Evolutionary conservation across 495 filamentous ascomycete genomes (phyloP).

Genomic region (Trichoderma reesei): DNA sequence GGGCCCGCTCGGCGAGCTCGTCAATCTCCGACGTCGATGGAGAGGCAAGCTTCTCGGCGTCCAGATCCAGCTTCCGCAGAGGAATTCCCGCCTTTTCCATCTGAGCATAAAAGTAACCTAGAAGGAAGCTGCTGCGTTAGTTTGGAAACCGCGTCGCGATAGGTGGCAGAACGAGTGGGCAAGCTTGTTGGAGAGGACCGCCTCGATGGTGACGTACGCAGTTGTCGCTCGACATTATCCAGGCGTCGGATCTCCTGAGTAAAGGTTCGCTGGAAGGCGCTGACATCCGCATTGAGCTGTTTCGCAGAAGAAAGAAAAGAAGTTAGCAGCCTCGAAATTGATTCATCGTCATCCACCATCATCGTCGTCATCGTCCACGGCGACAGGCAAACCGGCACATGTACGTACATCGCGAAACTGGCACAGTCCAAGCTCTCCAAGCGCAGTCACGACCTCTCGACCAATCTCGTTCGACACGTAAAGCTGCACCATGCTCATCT

Average conservation of each 20-base stretch:
- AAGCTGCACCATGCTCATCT: conserved; percentile 99
- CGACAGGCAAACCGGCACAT: background rate
- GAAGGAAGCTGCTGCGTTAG: background rate
- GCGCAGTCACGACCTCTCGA: conserved; percentile 89
- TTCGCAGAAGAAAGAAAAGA: background rate
- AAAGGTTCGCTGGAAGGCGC: conserved; percentile 92
- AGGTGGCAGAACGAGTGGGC: background rate
- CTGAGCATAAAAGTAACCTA: conserved; percentile 84
- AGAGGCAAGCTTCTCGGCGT: conserved; percentile 71
- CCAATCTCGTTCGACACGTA: conserved; percentile 98
- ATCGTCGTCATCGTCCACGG: background rate
- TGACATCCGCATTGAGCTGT: conserved; percentile 83
- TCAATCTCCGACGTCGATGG: conserved; percentile 91
- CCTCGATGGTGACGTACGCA: conserved; percentile 52
- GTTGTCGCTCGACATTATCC: conserved; percentile 95
- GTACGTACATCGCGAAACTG: conserved; percentile 88
- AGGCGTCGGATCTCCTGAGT: conserved; percentile 94
- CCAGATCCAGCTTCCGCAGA: conserved; percentile 76
- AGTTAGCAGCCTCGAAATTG: background rate
- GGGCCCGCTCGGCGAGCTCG: conserved; percentile 81
- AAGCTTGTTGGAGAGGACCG: background rate
- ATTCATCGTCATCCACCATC: background rate
- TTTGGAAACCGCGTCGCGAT: background rate
- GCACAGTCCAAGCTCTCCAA: conserved; percentile 90
- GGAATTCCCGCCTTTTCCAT: conserved; percentile 86